Evolutionary conservation across 129 eudicot genomes (phyloP), one percentile per base, ranked within the genome.

Genomic region (Apium graveolens): DNA sequence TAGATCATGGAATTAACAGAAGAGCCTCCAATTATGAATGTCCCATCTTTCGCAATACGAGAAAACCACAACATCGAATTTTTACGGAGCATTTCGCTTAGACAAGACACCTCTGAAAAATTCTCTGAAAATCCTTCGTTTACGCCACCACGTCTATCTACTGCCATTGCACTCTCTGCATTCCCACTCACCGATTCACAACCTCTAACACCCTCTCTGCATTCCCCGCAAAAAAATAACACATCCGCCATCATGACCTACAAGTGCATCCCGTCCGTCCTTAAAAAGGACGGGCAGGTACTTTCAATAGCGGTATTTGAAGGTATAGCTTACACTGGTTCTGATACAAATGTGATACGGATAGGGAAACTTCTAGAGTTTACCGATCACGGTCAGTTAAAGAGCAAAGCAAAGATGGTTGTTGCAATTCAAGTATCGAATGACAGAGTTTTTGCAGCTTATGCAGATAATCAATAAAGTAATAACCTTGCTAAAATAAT

Each of bases 1-100:
- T n/a, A n/a, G n/a, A n/a, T n/a, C 37, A 66, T 66, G 72, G 72
- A 66, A 66, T 41, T 41, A 66, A 32, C 37, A 66, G 72, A 66
- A 66, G 72, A 66, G 21, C 38, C 72, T 66, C 72, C 39, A 0
- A 12, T 32, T 5, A 0, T 5, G 20, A 5, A 29, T 5, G 39
- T 14, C 20, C 68, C 68, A 10, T 60, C 68, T 60, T 60, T 60
- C 26, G 68, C 68, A 7, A 60, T 60, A 60, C 68, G 68, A n/a
- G 38, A 32, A 66, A 16, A 16, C 39, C 37, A 66, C 8, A 66
- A 66, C 72, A 31, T 66, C 16, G 39, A 66, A 27, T 66, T 66
- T 14, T 0, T 66, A 31, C 16, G 72, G 16, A 66, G 72, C 72
- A 29, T 66, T 66, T 66, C 72, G 0, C 72, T 66, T 0, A 66